Percentiles rank a stretch among this genome's conserved stretches.
Conservation (phyloP, 805 yeast species). For the Ogataea pilisensis region DNA sequence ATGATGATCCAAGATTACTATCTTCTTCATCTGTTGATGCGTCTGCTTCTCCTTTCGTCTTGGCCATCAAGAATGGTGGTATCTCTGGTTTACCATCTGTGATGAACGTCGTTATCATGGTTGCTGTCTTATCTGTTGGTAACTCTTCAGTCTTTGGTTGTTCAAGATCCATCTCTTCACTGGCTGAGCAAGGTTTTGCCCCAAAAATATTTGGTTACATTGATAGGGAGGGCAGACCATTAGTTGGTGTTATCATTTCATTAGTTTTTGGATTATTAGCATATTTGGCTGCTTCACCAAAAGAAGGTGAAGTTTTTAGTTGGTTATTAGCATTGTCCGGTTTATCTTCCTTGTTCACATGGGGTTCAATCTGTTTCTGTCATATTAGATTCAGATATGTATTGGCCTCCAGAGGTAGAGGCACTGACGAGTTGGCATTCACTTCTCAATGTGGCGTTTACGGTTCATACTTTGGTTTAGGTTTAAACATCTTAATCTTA, state of each 20-base stretch:
- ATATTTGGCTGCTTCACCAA: constrained; percentile 57
- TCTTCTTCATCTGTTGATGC: constrained; percentile 47
- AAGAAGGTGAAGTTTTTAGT: constrained; percentile 54
- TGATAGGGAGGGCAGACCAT: constrained; percentile 76
- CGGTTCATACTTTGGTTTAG: constrained; percentile 63
- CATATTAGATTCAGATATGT: constrained; percentile 72
- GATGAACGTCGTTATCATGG: constrained; percentile 68
- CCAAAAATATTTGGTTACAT: constrained; percentile 62
- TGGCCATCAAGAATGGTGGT: constrained; percentile 61
- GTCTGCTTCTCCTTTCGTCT: constrained; percentile 71
- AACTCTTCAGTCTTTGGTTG: constrained; percentile 73
- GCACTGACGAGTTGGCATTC: constrained; percentile 63
- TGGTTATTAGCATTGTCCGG: constrained; percentile 79
- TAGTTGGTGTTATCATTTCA: constrained; percentile 58
- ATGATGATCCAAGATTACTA: constrained; percentile 41
- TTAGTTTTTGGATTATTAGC: constrained; percentile 54
- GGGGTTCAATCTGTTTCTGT: constrained; percentile 69
- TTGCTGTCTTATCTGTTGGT: constrained; percentile 73
- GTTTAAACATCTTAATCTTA: constrained; percentile 55
- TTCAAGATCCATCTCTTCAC: constrained; percentile 63
- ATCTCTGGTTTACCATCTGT: constrained; percentile 64
- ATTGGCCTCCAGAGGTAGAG: constrained; percentile 63
- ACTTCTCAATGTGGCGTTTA: constrained; percentile 60
- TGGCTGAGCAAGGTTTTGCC: constrained; percentile 68
- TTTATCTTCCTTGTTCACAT: constrained; percentile 69